Evolutionary conservation across 1,284 basidiomycete genomes (phyloP), one percentile per base, ranked within the genome.

Genomic region (Boletellus deceptivus): DNA sequence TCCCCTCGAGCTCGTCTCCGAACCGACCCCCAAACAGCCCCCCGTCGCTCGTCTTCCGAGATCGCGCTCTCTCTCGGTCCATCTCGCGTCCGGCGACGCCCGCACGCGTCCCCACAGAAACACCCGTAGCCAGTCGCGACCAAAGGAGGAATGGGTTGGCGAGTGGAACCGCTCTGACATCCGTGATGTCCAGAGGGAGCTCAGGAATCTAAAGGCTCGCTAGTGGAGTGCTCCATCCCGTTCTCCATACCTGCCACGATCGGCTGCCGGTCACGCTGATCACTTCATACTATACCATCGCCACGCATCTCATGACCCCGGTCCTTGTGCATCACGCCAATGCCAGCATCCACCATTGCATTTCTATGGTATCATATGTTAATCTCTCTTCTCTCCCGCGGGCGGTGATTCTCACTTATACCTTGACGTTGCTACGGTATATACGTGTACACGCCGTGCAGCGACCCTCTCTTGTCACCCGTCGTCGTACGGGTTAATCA

Each of bases 1-100:
- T 14, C 75, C 76, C 10, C 54, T 72, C 0, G 74, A 75, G 33
- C 67, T 76, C 24, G 67, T 77, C 40, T 57, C 41, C 42, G 58
- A 41, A 16, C 24, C 37, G 46, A 60, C 37, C 50, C 61, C 14
- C 16, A 51, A 50, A n/a, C 27, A 31, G 4, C 0, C 49, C 20
- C 11, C 40, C 1, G 4, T 14, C 14, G 25, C 49, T 33, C 38
- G 20, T 31, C 34, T 3, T 18, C 20, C 13, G 11, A 52, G 46
- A 18, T 43, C 42, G 18, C 58, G 55, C 5, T 50, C 52, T 14
- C 56, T 42, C 29, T 68, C 65, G 24, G 44, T 61, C 13, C 31
- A 51, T 18, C 25, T 39, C 33, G 9, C 17, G 17, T 34, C 18
- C 20, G 43, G 47, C 29, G 39, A 52, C 5, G 20, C 3, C 1